Evolutionary conservation across 345 rosid species (phyloP).

Genomic region (Populus tremula): DNA sequence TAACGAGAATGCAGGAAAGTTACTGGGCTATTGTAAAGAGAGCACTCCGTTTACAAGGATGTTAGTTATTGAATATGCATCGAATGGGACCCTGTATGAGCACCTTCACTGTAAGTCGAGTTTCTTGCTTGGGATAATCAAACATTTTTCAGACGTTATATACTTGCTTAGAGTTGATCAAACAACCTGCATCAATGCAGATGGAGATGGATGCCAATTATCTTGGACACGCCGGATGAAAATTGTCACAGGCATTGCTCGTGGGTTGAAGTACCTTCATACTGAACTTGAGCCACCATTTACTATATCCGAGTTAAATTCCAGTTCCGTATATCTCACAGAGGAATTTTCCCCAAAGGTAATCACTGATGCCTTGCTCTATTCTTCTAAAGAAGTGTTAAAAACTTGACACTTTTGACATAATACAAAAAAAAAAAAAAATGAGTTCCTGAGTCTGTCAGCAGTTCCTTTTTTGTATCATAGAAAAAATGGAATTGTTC

Average conservation of each 20-base stretch:
- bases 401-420: not conserved
- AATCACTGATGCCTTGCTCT: conserved; percentile 1
- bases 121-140: conserved; percentile 1
- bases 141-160: not conserved
- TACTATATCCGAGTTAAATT: conserved; percentile 84
- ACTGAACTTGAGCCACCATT: conserved; percentile 84
- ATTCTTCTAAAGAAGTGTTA: not conserved
- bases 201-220: conserved; percentile 83
- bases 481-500: not conserved
- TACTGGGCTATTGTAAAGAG: conserved; percentile 87
- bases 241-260: conserved; percentile 74
- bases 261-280: conserved; percentile 89
- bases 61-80: conserved; percentile 92
- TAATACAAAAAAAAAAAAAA: not conserved
- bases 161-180: conserved; percentile 14
- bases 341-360: conserved; percentile 98
- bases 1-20: conserved; percentile 72
- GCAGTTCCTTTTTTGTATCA: not conserved
- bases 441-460: not conserved
- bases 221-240: conserved; percentile 94
- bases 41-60: conserved; percentile 82
- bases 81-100: conserved; percentile 90
- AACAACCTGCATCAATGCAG: conserved; percentile 37
- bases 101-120: conserved; percentile 85
- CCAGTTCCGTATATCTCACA: conserved; percentile 86